These are phyloP conservation scores for Circinella umbellata DNA, from an alignment of 371 early-diverging fungal species.

Conservation along the genomic window DNA sequence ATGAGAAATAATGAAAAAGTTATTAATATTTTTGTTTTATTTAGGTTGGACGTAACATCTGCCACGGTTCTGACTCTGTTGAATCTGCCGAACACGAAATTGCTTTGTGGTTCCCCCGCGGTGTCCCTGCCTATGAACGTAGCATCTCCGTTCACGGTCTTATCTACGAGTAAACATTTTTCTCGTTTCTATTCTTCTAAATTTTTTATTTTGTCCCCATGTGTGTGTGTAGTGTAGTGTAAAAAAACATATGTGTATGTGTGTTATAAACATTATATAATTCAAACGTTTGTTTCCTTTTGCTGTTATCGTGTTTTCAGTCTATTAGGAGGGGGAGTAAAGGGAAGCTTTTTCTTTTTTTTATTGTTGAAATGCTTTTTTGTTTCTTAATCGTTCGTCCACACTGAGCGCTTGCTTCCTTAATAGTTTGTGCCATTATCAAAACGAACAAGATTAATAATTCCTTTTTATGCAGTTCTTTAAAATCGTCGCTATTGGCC, in stretches of 20 bases:
- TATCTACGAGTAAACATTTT: constrained; percentile 76
- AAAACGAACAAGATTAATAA: constrained; percentile 9
- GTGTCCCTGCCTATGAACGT: constrained; percentile 66
- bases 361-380: too few species aligned
- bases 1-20: background rate
- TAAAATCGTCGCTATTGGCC: too few species aligned
- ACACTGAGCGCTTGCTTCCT: constrained; percentile 9
- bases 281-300: background rate
- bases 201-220: background rate
- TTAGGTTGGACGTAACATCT: constrained; percentile 85
- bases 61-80: constrained; percentile 99
- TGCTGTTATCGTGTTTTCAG: too few species aligned
- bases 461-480: background rate
- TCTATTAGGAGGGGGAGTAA: too few species aligned
- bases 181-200: background rate
- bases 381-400: background rate
- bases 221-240: constrained; percentile 2
- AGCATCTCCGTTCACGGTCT: constrained; percentile 62
- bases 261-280: background rate
- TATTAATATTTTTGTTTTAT: background rate
- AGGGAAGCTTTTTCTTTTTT: too few species aligned
- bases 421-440: constrained; percentile 1
- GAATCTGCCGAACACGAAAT: constrained; percentile 98
- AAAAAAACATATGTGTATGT: background rate
- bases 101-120: constrained; percentile 96